Evolutionary conservation across 805 yeast species (phyloP), one percentile per base, ranked within the genome.

Genomic region (Soucietia sequanensis): DNA sequence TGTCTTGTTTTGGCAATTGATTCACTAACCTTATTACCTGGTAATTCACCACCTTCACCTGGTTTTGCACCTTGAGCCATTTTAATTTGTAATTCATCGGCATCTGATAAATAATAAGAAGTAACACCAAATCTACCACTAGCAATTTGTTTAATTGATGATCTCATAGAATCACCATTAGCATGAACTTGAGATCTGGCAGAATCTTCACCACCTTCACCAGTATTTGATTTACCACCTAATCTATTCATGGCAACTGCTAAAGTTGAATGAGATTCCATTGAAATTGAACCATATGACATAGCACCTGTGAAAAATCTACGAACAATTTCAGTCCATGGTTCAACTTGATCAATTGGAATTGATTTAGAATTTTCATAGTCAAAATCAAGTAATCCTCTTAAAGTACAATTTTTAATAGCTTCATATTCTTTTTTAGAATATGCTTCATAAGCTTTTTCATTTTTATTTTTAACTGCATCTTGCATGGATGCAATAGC

Each of bases 1-100:
- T 90, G 96, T 67, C 99, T 80, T 6, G 97, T 90, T 65, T 84
- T 87, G 31, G 95, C 99, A 68, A 91, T 91, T 31, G 78, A 77
- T 39, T 73, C 78, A 18, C 91, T 77, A 31, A 91, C 99, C 66
- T 91, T 91, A 68, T 85, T 84, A 40, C 95, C 96, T 23, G 96
- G 96, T 48, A 89, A 73, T 65, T 93, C 98, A 75, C 99, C 99
- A 75, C 99, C 99, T 72, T 93, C 98, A 70, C 98, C 99, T 8
- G 98, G 98, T 68, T 91, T 91, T 36, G 99, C 99, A 68, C 99
- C 98, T 68, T 91, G 99, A 7, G 98, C 98, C 90, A 91, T 89
- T 70, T 91, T 91, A 63, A 91, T 93, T 67, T 91, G 99, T 44
- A 91, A 79, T 69, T 91, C 98, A 54, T 91, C 98, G 27, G 98